phyloP scores from a whole-genome alignment of 2,329 filamentous ascomycete genomes.

The Diaporthe sp. region DNA sequence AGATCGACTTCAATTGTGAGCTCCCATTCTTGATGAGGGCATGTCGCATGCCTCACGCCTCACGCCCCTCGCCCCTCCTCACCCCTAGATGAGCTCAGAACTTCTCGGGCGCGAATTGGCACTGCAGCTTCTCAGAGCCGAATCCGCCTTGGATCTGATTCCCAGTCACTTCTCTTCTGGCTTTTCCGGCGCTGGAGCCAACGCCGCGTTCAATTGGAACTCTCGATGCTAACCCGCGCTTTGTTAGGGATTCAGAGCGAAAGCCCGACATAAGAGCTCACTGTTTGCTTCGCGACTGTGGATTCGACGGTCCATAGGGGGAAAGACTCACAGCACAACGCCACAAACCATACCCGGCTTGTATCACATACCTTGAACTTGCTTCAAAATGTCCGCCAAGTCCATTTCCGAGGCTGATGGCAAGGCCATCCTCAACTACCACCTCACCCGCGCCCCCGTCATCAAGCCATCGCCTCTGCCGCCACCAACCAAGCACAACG shows the following conservation, averaged over 20 bases:
- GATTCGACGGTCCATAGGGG: slow-evolving; percentile 36
- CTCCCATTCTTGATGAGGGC: not conserved
- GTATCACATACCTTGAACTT: slow-evolving; percentile 40
- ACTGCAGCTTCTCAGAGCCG: not conserved
- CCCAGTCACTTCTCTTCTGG: not conserved
- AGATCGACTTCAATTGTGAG: slow-evolving; percentile 31
- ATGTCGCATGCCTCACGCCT: not conserved
- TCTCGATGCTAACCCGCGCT: slow-evolving; percentile 34
- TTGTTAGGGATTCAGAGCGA: slow-evolving; percentile 29
- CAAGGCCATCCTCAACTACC: slow-evolving; percentile 99
- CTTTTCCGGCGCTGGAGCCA: not conserved
- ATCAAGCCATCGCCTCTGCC: slow-evolving; percentile 98
- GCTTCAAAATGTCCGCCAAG: slow-evolving; percentile 86
- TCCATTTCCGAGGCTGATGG: slow-evolving; percentile 98
- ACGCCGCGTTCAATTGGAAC: slow-evolving; percentile 27
- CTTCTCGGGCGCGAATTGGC: not conserved
- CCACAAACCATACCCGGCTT: slow-evolving; percentile 26
- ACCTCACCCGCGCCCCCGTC: slow-evolving; percentile 95
- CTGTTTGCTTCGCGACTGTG: slow-evolving; percentile 38
- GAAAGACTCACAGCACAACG: slow-evolving; percentile 30
- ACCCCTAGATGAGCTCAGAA: not conserved
- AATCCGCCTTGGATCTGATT: not conserved
- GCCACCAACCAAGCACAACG: slow-evolving; percentile 86
- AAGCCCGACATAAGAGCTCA: slow-evolving; percentile 33
- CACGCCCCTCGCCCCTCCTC: slow-evolving; percentile 19